phyloP scores from a whole-genome alignment of 495 filamentous ascomycete genomes.

The Lasiosphaeria ovina region DNA sequence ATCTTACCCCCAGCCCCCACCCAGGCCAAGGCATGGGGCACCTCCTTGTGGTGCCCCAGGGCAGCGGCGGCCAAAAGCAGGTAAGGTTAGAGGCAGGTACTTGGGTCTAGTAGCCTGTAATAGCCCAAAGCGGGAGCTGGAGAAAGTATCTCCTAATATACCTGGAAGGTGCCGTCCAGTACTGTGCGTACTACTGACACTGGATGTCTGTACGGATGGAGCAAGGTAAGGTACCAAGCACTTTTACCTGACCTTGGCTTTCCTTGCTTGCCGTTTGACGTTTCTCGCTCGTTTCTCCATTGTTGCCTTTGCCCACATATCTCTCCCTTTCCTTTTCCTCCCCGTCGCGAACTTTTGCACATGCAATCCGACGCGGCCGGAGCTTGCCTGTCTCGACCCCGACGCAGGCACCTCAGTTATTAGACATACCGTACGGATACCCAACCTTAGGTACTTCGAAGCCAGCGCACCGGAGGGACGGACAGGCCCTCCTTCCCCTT shows the following conservation, averaged over 20 bases:
- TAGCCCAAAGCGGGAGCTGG: background rate
- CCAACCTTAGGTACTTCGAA: too few relatives aligned
- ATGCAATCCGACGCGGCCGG: constrained; percentile 18
- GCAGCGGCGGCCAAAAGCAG: constrained; percentile 4
- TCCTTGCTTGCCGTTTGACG: constrained; percentile 25
- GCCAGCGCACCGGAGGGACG: too few relatives aligned
- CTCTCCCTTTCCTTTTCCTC: constrained; percentile 30
- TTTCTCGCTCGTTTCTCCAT: constrained; percentile 36
- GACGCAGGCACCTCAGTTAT: background rate
- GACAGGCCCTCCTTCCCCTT: too few relatives aligned
- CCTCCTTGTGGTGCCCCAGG: constrained; percentile 18
- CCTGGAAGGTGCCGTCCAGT: too few relatives aligned
- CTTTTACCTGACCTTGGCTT: constrained; percentile 22
- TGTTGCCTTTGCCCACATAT: constrained; percentile 38
- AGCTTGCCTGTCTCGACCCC: constrained; percentile 17
- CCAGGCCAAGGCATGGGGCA: constrained; percentile 13
- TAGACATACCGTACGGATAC: too few relatives aligned
- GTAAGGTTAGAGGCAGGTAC: background rate
- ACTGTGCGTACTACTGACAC: too few relatives aligned
- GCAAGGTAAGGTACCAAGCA: too few relatives aligned
- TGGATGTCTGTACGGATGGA: too few relatives aligned
- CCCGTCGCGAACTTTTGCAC: constrained; percentile 22
- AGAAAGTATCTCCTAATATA: constrained; percentile 15
- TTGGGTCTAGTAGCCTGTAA: too few relatives aligned
- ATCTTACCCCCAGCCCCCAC: background rate